phyloP scores from a whole-genome alignment of 169 alveolate genomes.

The Plasmodium malariae region DNA sequence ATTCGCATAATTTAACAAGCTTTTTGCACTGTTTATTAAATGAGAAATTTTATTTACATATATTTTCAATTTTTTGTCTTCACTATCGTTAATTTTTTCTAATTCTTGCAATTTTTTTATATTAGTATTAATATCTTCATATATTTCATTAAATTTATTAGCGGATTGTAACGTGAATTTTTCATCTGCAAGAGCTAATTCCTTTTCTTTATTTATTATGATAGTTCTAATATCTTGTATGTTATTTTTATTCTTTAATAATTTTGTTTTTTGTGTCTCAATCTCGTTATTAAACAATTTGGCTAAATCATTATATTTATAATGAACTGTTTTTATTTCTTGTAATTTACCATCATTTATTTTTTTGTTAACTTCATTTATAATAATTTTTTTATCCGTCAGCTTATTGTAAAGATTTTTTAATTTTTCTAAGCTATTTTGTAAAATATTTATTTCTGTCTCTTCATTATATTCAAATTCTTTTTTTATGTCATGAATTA shows the following conservation, averaged over 20 bases:
- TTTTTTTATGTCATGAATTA: not conserved
- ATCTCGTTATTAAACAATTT: not conserved
- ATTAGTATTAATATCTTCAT: conserved; percentile 1
- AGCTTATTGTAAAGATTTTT: not conserved
- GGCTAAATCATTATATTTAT: conserved; percentile 1
- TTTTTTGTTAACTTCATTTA: conserved; percentile 12
- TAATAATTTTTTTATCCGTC: not conserved
- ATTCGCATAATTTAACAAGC: not conserved
- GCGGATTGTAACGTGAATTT: not conserved
- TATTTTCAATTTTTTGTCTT: not conserved
- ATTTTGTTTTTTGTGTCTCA: not conserved
- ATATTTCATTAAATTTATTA: not conserved
- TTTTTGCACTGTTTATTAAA: not conserved
- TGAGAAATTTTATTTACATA: not conserved
- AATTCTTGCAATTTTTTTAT: not conserved
- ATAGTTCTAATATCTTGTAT: not conserved
- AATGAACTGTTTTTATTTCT: not conserved
- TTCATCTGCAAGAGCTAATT: not conserved
- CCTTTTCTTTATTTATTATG: not conserved
- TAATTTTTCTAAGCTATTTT: conserved; percentile 1
- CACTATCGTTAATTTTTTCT: not conserved
- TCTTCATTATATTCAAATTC: not conserved
- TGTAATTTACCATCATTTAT: not conserved
- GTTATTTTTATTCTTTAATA: conserved; percentile 1
- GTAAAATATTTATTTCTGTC: not conserved